Evolutionary conservation across 1,139 yeast species (phyloP).

Genomic region (Meyerozyma carpophila): DNA sequence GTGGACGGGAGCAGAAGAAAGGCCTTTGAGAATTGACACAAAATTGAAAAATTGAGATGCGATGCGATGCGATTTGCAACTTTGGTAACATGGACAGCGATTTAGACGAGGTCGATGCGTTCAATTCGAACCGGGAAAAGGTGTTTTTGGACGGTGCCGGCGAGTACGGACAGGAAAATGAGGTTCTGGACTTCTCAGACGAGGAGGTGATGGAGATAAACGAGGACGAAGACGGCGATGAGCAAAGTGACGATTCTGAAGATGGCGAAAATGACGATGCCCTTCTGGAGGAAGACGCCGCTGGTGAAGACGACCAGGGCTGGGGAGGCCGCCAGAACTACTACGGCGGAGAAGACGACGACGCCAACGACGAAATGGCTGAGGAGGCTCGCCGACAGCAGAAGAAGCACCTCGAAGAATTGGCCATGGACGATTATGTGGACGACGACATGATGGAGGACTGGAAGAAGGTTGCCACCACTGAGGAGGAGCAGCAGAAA

Average conservation of each 20-base stretch:
- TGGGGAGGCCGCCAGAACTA: constrained; percentile 84
- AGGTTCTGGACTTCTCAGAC: constrained; percentile 37
- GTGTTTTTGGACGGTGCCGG: constrained; percentile 57
- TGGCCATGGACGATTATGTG: constrained; percentile 76
- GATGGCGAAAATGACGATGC: constrained; percentile 25
- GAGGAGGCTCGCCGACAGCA: constrained; percentile 87
- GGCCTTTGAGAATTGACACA: constrained; percentile 1
- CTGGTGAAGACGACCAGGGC: too few species aligned
- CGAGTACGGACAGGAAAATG: constrained; percentile 29
- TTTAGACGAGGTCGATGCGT: constrained; percentile 66
- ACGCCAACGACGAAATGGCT: constrained; percentile 65
- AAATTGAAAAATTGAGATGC: constrained; percentile 4
- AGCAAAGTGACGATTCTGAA: constrained; percentile 26
- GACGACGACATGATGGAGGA: constrained; percentile 79
- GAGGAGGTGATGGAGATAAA: constrained; percentile 44
- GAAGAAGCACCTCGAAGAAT: constrained; percentile 74
- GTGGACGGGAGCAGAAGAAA: background rate
- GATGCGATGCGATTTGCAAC: constrained; percentile 8
- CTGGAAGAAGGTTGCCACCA: constrained; percentile 47
- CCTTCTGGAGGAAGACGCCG: too few species aligned
- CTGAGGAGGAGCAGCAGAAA: constrained; percentile 23
- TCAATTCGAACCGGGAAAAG: constrained; percentile 62
- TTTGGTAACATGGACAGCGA: constrained; percentile 23
- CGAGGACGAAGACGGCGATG: constrained; percentile 16
- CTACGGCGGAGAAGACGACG: constrained; percentile 82